Conservation (phyloP, 805 yeast genomes). For the Teunomyces aglyptinius region DNA sequence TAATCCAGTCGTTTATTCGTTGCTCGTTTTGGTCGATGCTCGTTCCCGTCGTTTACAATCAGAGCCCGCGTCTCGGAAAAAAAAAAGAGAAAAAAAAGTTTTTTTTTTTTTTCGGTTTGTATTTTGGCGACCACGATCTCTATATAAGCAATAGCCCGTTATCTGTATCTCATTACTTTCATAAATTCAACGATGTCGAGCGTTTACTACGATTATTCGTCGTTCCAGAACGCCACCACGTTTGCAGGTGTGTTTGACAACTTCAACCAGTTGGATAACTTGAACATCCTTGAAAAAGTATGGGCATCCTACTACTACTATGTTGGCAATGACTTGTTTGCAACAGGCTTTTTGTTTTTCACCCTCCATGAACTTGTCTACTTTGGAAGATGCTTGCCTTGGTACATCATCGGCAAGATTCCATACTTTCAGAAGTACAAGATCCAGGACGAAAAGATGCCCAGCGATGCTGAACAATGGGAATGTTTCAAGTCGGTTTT, state of each 20-base stretch:
- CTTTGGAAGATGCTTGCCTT: slow-evolving; percentile 89
- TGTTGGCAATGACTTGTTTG: slow-evolving; percentile 82
- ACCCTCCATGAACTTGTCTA: slow-evolving; percentile 82
- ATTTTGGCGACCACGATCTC: slow-evolving; percentile 1
- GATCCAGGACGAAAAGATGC: slow-evolving; percentile 83
- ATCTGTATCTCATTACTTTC: neutral
- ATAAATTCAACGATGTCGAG: slow-evolving; percentile 11
- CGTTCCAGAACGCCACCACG: slow-evolving; percentile 25
- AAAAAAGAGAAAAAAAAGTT: neutral
- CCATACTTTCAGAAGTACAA: slow-evolving; percentile 85
- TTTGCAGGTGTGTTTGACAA: slow-evolving; percentile 22
- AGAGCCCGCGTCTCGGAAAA: slow-evolving; percentile 4
- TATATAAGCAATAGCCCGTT: neutral
- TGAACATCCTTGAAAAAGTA: slow-evolving; percentile 57
- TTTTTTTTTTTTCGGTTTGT: neutral
- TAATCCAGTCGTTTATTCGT: neutral
- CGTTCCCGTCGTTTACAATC: slow-evolving; percentile 3
- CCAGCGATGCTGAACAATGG: slow-evolving; percentile 83
- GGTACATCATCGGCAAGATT: slow-evolving; percentile 83
- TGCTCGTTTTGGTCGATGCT: neutral
- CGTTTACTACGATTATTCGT: slow-evolving; percentile 25
- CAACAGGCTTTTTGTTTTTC: slow-evolving; percentile 87
- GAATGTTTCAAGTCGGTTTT: slow-evolving; percentile 85
- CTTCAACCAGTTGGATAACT: slow-evolving; percentile 24
- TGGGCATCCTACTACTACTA: slow-evolving; percentile 92